Base-by-base conservation (phyloP, 345 rosid species). In the Barbarea vulgaris region DNA sequence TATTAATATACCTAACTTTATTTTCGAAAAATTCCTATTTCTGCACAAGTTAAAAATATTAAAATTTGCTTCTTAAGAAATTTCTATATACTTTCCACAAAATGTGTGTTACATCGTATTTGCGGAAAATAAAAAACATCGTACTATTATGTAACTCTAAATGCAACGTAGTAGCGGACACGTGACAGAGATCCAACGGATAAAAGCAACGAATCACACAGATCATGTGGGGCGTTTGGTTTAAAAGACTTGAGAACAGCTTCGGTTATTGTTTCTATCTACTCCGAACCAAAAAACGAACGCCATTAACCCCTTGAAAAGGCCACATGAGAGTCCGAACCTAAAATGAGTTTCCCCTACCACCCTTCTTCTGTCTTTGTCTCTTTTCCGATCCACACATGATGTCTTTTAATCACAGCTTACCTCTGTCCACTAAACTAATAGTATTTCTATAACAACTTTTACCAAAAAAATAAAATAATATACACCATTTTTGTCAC, bases 1-100 rank as follows among this genome's bases (percentile, higher is more conserved):
- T 68, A 76, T 76, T 60, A 68, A 59, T 75, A 75, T 27, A 67
- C 28, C 15, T 15, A n/a, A 10, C 70, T 54, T 64, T 37, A 34
- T 51, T 72, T 50, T 27, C 50, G 15, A 34, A 31, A 31, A 34
- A 33, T 28, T 65, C 58, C 67, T 62, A 62, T 39, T 62, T 15
- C 9, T 62, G 67, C 22, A 36, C 48, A 7, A 21, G 48, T 60
- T 14, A 3, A 36, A 36, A 3, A 10, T 11, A 33, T 18, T 10
- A 18, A 34, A 18, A 10, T 33, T 0, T 33, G 62, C 62, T 9
- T 19, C 14, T 21, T 15, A n/a, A 36, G 11, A n/a, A 47, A 41
- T 41, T 41, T 41, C 7, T 41, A 4, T 14, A 41, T 4, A 41
- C 44, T 4, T 41, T 24, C 17, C 21, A 4, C 4, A 39, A 39